Evolutionary conservation across 2,329 filamentous ascomycete genomes (phyloP).

Genomic region (Sclerotinia nivalis): DNA sequence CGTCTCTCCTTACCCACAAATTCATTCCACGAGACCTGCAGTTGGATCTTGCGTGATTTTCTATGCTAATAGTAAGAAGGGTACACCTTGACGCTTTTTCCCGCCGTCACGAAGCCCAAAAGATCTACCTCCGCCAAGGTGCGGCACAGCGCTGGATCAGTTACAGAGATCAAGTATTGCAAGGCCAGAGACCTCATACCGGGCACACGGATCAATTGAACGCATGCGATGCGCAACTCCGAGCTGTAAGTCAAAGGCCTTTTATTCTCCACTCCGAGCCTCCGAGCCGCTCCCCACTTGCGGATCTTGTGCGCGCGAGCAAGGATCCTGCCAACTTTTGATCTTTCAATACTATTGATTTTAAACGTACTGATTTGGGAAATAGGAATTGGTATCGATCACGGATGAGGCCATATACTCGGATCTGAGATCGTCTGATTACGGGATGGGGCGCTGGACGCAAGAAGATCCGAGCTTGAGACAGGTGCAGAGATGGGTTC

Average conservation of each 20-base stretch:
- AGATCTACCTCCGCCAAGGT: slow-evolving; percentile 62
- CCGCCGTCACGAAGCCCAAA: slow-evolving; percentile 63
- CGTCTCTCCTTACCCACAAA: slow-evolving; percentile 36
- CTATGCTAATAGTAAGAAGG: slow-evolving; percentile 41
- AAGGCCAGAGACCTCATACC: slow-evolving; percentile 51
- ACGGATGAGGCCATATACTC: slow-evolving; percentile 61
- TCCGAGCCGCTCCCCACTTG: not conserved
- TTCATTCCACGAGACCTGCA: slow-evolving; percentile 25
- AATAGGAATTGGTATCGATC: slow-evolving; percentile 55
- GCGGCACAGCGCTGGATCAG: slow-evolving; percentile 62
- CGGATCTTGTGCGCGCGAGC: not conserved
- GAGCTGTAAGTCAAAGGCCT: slow-evolving; percentile 50
- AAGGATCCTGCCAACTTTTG: not conserved
- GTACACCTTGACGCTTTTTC: slow-evolving; percentile 61
- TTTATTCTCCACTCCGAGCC: not conserved
- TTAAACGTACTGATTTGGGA: not conserved
- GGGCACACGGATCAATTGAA: slow-evolving; percentile 52
- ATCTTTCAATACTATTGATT: not conserved
- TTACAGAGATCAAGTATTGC: slow-evolving; percentile 54
- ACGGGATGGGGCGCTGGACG: slow-evolving; percentile 60
- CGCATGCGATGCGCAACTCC: slow-evolving; percentile 58
- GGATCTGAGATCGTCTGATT: slow-evolving; percentile 55
- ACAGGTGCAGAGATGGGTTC: slow-evolving; percentile 60
- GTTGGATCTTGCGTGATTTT: not conserved
- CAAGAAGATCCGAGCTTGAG: slow-evolving; percentile 61